Conservation (phyloP, 495 filamentous ascomycete genomes). For the Neurospora pannonica region DNA sequence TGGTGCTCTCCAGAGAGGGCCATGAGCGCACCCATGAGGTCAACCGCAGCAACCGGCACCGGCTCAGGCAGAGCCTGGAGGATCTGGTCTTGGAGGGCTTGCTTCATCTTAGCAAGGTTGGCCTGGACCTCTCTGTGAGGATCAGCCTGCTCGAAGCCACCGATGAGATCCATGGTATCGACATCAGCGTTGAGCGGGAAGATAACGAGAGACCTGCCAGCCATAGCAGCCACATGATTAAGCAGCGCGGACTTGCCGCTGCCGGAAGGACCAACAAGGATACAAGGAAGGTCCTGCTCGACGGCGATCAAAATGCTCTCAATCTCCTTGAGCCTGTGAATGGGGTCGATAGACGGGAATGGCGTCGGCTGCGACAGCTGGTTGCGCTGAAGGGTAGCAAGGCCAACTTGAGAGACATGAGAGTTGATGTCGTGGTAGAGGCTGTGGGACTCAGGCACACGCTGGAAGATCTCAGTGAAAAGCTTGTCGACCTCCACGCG, state of each 20-base stretch:
- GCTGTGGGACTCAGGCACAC: constrained; percentile 42
- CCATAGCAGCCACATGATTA: constrained; percentile 64
- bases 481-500: constrained; percentile 50
- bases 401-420: constrained; percentile 57
- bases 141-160: constrained; percentile 93
- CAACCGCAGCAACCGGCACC: constrained; percentile 32
- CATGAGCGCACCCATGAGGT: constrained; percentile 29
- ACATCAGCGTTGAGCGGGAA: constrained; percentile 85
- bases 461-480: constrained; percentile 39
- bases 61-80: constrained; percentile 37
- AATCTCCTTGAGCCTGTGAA: constrained; percentile 53
- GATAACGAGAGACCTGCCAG: constrained; percentile 62
- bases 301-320: constrained; percentile 85
- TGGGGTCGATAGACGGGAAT: constrained; percentile 45
- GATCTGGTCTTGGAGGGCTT: constrained; percentile 44
- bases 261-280: constrained; percentile 77
- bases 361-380: constrained; percentile 42
- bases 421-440: constrained; percentile 52
- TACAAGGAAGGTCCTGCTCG: constrained; percentile 76
- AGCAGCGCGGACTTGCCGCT: constrained; percentile 78
- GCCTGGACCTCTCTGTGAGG: constrained; percentile 54
- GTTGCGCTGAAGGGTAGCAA: constrained; percentile 59
- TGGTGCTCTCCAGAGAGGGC: constrained; percentile 22
- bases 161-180: constrained; percentile 93
- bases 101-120: constrained; percentile 44